These are phyloP conservation scores for Fraxinus quadrangulata DNA, from an alignment of 257 asterid species.

Conservation along the genomic window DNA sequence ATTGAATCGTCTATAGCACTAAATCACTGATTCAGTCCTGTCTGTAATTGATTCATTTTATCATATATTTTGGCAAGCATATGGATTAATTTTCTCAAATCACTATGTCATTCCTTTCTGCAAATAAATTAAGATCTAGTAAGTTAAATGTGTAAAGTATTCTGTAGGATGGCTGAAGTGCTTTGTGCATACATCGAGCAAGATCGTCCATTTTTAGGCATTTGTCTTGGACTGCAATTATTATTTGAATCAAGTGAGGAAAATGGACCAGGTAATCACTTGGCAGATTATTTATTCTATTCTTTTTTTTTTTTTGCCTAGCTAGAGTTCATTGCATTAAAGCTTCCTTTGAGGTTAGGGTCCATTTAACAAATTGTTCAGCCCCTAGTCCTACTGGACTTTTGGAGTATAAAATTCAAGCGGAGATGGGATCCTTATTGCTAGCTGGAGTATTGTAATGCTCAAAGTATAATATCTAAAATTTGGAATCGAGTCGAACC, in stretches of 20 bases:
- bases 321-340: slow-evolving; percentile 1
- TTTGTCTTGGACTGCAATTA: slow-evolving; percentile 95
- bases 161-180: slow-evolving; percentile 76
- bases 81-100: not conserved
- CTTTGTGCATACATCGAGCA: slow-evolving; percentile 79
- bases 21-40: not conserved
- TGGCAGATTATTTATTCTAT: not conserved
- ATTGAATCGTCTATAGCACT: not conserved
- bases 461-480: not conserved
- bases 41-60: not conserved
- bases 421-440: not conserved
- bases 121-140: slow-evolving; percentile 4
- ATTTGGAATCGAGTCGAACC: not conserved
- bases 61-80: not conserved
- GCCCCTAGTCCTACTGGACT: not conserved
- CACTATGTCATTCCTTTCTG: not conserved
- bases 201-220: slow-evolving; percentile 96
- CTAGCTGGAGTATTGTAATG: not conserved
- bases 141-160: slow-evolving; percentile 18
- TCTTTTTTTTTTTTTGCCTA: not conserved
- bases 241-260: slow-evolving; percentile 96
- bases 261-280: slow-evolving; percentile 77
- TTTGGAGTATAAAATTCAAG: not conserved
- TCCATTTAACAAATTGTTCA: not conserved
- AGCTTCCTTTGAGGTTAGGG: not conserved